Evolutionary conservation across 768 basidiomycete genomes (phyloP), one percentile per base, ranked within the genome.

Genomic region (Glaciozyma martinii): DNA sequence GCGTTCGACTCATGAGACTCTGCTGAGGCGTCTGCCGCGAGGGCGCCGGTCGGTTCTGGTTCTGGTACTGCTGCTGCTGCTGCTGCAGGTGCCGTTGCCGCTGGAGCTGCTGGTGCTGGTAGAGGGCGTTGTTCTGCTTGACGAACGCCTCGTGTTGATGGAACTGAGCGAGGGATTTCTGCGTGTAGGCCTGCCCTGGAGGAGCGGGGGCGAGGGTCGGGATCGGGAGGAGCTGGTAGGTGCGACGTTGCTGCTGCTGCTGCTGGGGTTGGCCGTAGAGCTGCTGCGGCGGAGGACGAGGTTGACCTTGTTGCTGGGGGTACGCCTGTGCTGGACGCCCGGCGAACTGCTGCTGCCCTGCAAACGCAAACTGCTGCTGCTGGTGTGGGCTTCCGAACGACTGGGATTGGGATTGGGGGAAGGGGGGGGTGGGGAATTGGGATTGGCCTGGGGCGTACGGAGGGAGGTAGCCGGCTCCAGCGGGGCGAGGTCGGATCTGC

Each of bases 41-140:
- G 3, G 53, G 30, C 9, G 53, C 53, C 16, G 49, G 49, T 1
- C 46, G n/a, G 42, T 10, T 5, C 19, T 15, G 46, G 46, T 15
- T 23, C 49, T 21, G 54, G 19, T 19, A 18, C 4, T 44, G 43
- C 54, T 61, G 60, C 32, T 62, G 61, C 43, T 59, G 62, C 29
- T 63, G 56, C 19, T 50, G 47, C 25, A 56, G 30, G 13, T 44
- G 47, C 25, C 60, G 53, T 23, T 54, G 62, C 10, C 16, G 42
- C 18, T 29, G 37, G 23, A 33, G 23, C 42, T 25, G 44, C 15
- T 32, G 29, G 13, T 33, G 52, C 27, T 60, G 59, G 30, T n/a
- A 21, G 49, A 44, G 27, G n/a, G 19, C 19, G 13, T 15, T 49
- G 54, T 56, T 50, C n/a, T 10, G 25, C 53, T 44, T 37, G n/a